Evolutionary conservation across 176 grass and related monocot species (phyloP), one percentile per base, ranked within the genome.

Genomic region (Zoysia japonica): DNA sequence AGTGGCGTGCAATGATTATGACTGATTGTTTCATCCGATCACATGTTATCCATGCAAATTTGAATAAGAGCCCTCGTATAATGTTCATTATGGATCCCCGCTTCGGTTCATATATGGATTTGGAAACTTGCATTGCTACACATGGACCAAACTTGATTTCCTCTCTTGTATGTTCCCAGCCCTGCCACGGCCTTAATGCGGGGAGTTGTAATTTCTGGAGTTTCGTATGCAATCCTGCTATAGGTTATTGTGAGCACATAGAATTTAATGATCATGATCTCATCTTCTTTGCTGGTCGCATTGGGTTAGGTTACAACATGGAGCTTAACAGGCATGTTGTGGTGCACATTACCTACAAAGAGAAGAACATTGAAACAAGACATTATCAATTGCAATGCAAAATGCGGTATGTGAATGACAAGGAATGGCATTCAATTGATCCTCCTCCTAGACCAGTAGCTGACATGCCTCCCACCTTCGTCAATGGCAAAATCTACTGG

Each of bases 371-470:
- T 2, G 9, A 78, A 66, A 66, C 47, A 11, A 20, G 75, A 52
- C 9, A 52, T 66, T 78, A 78, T 52, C 46, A 78, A 17, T 47
- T 66, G 10, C 47, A 78, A 3, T 78, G 75, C 47, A 66, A 13
- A 66, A 39, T 66, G 75, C 15, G 39, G 6, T 78, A 78, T 78
- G 46, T 78, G 16, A 36, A 75, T n/a, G 43, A 35, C 6, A 8
- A 19, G 20, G 14, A 75, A 37, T 83, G 80, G 80, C 7, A 16
- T 57, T 35, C 42, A 13, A 9, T 75, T 47, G 71, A 67, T 19
- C 71, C 71, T 75, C 71, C 80, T 75, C 13, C 71, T 67, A 83
- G 71, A 75, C 71, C 80, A n/a, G 43, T 83, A 47, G 71, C 71
- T n/a, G 49, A 11, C 52, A 74, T 45, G 4, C 41, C 80, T 14